These are phyloP conservation scores for Kernera saxatilis DNA, from an alignment of 345 rosid genomes.

Conservation along the genomic window DNA sequence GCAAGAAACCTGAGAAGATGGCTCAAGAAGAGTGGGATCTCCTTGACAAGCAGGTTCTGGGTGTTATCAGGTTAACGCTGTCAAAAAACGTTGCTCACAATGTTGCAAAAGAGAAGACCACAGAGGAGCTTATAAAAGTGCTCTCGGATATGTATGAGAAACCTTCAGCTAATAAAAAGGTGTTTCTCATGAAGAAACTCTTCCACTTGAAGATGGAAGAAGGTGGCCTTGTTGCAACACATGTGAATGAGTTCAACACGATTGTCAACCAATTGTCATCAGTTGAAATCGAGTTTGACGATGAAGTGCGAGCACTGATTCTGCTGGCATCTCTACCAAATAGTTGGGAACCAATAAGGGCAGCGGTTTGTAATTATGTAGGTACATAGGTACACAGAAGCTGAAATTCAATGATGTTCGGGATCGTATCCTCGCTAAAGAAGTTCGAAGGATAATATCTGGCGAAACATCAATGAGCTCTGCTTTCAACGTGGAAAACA, in stretches of 20 bases:
- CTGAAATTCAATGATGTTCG: neutral
- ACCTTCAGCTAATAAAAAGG: neutral
- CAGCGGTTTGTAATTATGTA: neutral
- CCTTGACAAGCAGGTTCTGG: too few relatives aligned
- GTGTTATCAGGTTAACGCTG: neutral
- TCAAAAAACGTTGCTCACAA: neutral
- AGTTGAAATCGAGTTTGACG: too few relatives aligned
- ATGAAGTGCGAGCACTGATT: neutral
- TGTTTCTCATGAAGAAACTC: neutral
- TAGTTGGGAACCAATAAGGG: neutral
- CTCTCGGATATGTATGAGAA: neutral
- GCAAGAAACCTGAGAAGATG: too few relatives aligned
- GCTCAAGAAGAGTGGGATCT: too few relatives aligned
- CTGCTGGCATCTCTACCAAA: neutral
- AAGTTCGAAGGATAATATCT: neutral
- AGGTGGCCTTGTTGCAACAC: neutral
- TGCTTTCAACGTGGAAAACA: neutral
- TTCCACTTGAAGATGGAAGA: too few relatives aligned
- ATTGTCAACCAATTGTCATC: neutral
- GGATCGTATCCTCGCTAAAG: neutral
- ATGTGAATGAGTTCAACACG: neutral
- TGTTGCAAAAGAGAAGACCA: neutral
- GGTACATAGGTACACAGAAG: neutral
- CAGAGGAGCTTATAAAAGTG: neutral
- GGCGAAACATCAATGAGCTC: neutral